These are phyloP conservation scores for Stagonosporopsis tanaceti DNA, from an alignment of 2,329 filamentous ascomycete species.

Conservation along the genomic window DNA sequence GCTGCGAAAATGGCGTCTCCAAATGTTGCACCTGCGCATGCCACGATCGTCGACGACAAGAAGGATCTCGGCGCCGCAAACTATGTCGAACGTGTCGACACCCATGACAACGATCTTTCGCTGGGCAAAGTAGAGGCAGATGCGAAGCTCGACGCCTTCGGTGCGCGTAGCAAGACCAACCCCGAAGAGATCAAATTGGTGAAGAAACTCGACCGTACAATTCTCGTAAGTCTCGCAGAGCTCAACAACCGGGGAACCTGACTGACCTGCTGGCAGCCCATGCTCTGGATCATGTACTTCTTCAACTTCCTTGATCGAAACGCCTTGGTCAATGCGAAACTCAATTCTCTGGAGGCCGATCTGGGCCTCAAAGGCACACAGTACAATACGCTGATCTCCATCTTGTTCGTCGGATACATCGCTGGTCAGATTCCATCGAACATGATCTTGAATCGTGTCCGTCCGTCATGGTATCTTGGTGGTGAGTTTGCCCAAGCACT, in stretches of 20 bases:
- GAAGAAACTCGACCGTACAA: slow-evolving; percentile 41
- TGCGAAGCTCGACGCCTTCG: slow-evolving; percentile 39
- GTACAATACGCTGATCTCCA: slow-evolving; percentile 14
- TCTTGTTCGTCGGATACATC: slow-evolving; percentile 60
- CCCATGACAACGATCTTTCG: slow-evolving; percentile 10
- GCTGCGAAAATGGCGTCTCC: neutral
- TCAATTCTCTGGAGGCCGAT: slow-evolving; percentile 69
- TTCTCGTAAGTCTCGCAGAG: slow-evolving; percentile 31
- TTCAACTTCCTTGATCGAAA: slow-evolving; percentile 62
- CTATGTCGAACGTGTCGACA: slow-evolving; percentile 16
- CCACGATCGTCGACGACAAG: slow-evolving; percentile 1
- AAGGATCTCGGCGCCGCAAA: neutral
- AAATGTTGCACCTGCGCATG: neutral
- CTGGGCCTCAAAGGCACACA: slow-evolving; percentile 38
- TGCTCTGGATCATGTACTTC: slow-evolving; percentile 55
- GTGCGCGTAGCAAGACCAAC: slow-evolving; percentile 43
- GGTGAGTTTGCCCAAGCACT: neutral
- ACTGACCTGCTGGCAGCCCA: slow-evolving; percentile 40
- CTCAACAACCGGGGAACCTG: neutral
- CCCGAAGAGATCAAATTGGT: slow-evolving; percentile 44
- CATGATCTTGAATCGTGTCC: slow-evolving; percentile 51
- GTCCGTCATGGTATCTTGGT: slow-evolving; percentile 29
- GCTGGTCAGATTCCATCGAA: slow-evolving; percentile 52
- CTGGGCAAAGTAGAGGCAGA: slow-evolving; percentile 22
- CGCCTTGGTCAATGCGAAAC: slow-evolving; percentile 69